Conservation (phyloP, 1,284 basidiomycete genomes). For the Pseudozyma pruni region DNA sequence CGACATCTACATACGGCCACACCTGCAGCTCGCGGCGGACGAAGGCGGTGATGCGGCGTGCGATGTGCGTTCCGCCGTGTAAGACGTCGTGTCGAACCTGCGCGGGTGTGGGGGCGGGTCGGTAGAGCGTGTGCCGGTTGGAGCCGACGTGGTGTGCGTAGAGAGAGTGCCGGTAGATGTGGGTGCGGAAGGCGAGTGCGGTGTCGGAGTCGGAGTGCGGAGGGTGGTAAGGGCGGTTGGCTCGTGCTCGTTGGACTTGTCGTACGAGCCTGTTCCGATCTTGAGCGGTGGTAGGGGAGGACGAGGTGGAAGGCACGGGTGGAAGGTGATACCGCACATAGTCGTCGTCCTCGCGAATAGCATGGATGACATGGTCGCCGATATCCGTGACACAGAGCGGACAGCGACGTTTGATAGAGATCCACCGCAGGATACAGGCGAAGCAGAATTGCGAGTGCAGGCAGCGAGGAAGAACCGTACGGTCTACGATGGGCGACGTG, state of each 20-base stretch:
- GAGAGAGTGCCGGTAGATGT: constrained; percentile 55
- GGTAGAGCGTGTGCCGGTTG: constrained; percentile 63
- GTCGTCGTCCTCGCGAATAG: constrained; percentile 61
- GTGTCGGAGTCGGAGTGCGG: not conserved
- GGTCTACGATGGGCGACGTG: constrained; percentile 53
- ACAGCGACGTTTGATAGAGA: constrained; percentile 59
- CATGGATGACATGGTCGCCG: constrained; percentile 58
- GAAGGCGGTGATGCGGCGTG: constrained; percentile 47
- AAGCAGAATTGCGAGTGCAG: constrained; percentile 68
- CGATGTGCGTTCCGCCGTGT: not conserved
- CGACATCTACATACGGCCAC: constrained; percentile 61
- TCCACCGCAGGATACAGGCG: constrained; percentile 64
- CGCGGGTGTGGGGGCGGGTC: constrained; percentile 39
- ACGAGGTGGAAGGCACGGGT: not conserved
- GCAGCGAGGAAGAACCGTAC: constrained; percentile 60
- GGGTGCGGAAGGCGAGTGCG: constrained; percentile 48
- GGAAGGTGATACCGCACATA: constrained; percentile 58
- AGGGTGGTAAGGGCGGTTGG: not conserved
- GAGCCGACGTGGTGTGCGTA: constrained; percentile 64
- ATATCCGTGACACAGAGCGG: constrained; percentile 62
- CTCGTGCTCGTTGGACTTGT: constrained; percentile 7
- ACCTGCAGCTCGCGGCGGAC: constrained; percentile 62
- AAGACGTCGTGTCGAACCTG: constrained; percentile 20
- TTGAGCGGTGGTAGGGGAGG: not conserved
- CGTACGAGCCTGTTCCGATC: not conserved